Percentiles rank a stretch among this genome's conserved stretches.
These are phyloP conservation scores for Venturia nashicola DNA, from an alignment of 2,329 filamentous ascomycete genomes.

Conservation along the genomic window DNA sequence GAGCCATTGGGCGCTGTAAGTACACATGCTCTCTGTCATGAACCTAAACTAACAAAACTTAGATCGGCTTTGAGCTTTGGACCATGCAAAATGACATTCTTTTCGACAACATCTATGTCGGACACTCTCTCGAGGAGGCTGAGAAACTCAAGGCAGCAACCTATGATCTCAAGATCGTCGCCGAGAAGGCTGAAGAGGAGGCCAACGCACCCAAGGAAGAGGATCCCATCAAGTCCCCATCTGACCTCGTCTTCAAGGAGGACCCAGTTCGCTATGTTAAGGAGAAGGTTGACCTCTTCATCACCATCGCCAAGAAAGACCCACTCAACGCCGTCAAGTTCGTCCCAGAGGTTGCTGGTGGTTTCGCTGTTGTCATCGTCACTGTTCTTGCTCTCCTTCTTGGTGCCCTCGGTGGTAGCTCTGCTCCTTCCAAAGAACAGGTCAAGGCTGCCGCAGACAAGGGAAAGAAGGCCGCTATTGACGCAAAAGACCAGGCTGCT, in stretches of 20 bases:
- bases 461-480: constrained; percentile 58
- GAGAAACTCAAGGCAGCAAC: constrained; percentile 80
- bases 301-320: constrained; percentile 70
- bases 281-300: constrained; percentile 89
- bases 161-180: constrained; percentile 74
- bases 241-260: constrained; percentile 76
- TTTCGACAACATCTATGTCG: constrained; percentile 99
- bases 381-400: constrained; percentile 60
- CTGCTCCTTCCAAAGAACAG: constrained; percentile 49
- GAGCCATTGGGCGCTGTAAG: constrained; percentile 95
- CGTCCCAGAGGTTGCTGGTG: constrained; percentile 82
- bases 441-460: constrained; percentile 63
- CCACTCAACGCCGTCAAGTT: constrained; percentile 76
- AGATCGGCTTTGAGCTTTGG: constrained; percentile 99
- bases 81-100: constrained; percentile 99
- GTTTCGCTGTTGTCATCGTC: constrained; percentile 57
- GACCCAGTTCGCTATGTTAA: constrained; percentile 79
- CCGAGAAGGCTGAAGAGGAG: constrained; percentile 71
- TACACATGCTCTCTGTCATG: constrained; percentile 19
- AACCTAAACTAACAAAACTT: constrained; percentile 9
- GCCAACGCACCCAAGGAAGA: constrained; percentile 65
- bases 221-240: constrained; percentile 50
- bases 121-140: constrained; percentile 89
- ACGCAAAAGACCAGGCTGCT: constrained; percentile 58
- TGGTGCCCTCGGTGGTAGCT: constrained; percentile 49